Conservation (phyloP, 2,329 filamentous ascomycete genomes). For the Alternaria brassicae region DNA sequence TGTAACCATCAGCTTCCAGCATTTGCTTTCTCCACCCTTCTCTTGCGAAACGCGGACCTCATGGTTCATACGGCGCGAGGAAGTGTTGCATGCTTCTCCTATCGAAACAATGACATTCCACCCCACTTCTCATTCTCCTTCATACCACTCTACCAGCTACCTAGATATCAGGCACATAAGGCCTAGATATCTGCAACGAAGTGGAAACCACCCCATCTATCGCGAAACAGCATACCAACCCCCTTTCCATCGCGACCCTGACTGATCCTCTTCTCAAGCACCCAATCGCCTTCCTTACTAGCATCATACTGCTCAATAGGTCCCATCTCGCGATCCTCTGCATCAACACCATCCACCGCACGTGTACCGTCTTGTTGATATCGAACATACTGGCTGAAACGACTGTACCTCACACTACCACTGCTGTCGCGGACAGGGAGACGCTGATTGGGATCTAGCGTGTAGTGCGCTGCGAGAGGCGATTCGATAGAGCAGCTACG, state of each 20-base stretch:
- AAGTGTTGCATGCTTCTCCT: neutral
- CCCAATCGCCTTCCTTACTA: constrained; percentile 26
- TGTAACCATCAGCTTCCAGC: neutral
- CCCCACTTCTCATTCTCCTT: neutral
- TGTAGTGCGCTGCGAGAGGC: constrained; percentile 22
- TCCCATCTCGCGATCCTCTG: constrained; percentile 15
- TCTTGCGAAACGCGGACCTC: neutral
- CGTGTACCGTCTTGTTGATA: constrained; percentile 4
- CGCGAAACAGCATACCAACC: constrained; percentile 27
- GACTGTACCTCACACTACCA: constrained; percentile 15
- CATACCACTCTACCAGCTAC: neutral
- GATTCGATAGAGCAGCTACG: constrained; percentile 13
- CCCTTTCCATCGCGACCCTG: constrained; percentile 12
- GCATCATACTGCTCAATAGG: constrained; percentile 24
- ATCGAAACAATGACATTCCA: neutral
- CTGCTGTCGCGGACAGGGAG: constrained; percentile 22
- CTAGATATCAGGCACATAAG: neutral
- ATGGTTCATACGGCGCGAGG: neutral
- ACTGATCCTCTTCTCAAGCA: constrained; percentile 24
- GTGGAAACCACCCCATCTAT: constrained; percentile 22
- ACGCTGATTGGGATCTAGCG: constrained; percentile 1
- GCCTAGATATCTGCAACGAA: constrained; percentile 24
- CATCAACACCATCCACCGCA: constrained; percentile 17
- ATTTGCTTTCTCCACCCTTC: neutral
- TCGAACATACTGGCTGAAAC: constrained; percentile 25